Base-by-base conservation (phyloP, 306 rosid genomes). In the Quercus rubra region DNA sequence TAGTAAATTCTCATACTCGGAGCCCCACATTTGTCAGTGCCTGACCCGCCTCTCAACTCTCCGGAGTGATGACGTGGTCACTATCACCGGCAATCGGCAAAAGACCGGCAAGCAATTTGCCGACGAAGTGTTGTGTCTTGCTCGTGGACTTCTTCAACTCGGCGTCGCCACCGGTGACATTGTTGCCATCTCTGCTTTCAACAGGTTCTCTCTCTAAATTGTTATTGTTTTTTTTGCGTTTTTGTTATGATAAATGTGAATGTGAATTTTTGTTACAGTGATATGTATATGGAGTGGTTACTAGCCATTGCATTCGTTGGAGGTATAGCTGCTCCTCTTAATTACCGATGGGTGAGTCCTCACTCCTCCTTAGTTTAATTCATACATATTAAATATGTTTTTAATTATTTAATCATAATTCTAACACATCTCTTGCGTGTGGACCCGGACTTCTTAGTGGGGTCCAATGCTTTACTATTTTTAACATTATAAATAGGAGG, bases 221-320 rank as follows among this genome's bases (percentile, higher is more conserved):
- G 5, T 58, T 58, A 1, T 20, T 55, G 41, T 19, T 3, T 3
- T 20, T 12, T 66, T 74, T 35, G 68, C 3, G 0, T 33, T 49
- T 49, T 46, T 46, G 14, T 46, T 46, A 0, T 35, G 12, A 49
- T 10, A 49, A 49, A 49, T 10, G 4, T 49, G 54, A 49, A 49
- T 49, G 54, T 12, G 17, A 49, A 49, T 49, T 49, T 75, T 27
- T 51, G 28, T 74, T 58, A 28, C 83, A 95, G 98, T 83, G 99
- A 91, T 78, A 80, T 81, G 87, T 90, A 95, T 80, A 86, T 91
- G 82, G 93, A 90, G 85, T 95, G 97, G 98, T 84, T 95, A 70
- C 88, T 92, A 72, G 99, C 99, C 43, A 84, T 90, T 85, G 96
- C 99, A 58, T 91, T 87, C 79, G 88, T 90, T 74, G 99, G 99